Evolutionary conservation across 1,284 basidiomycete species (phyloP), one percentile per base, ranked within the genome.

Genomic region (Ceratobasidium sp.): DNA sequence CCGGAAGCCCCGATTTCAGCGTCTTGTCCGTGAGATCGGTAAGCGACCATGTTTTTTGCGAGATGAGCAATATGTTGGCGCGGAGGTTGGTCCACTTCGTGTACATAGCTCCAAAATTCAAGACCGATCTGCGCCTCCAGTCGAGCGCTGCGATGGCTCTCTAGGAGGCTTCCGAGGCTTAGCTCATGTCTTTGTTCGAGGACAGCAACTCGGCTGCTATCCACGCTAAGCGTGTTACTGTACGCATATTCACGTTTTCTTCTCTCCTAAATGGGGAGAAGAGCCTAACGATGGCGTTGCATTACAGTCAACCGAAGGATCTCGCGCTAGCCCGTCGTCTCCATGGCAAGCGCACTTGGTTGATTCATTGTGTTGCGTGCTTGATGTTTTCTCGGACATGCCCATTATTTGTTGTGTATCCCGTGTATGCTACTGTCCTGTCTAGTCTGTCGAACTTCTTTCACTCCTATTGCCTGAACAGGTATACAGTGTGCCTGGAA

Each of bases 201-300:
- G 92, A 94, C 87, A 94, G 94, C 81, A 95, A 95, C 89, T 90
- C 95, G 87, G 93, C 93, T 81, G 95, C 94, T 77, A 96, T 96
- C 84, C 92, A 94, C 85, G 92, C 94, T 79, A 94, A 94, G 90
- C 91, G 94, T 85, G 94, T 95, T 75, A 93, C 91, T 69, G 92
- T 92, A 76, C 75, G 50, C 33, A 66, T 56, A 29, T 48, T 66
- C 19, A 29, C 33, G 7, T 8, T 5, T 36, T 31, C 22, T 45
- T n/a, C n/a, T 54, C 48, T 41, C 57, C 47, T 73, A 50, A n/a
- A n/a, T n/a, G 36, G 31, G 33, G 36, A 22, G 9, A 5, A 1
- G 29, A 29, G 67, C 33, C 65, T 44, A 17, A 67, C 59, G 8
- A 76, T 85, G 86, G 76, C 27, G 53, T 53, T n/a, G 45, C 31